Conservation (phyloP, 805 yeast genomes). For the Candida maesae region DNA sequence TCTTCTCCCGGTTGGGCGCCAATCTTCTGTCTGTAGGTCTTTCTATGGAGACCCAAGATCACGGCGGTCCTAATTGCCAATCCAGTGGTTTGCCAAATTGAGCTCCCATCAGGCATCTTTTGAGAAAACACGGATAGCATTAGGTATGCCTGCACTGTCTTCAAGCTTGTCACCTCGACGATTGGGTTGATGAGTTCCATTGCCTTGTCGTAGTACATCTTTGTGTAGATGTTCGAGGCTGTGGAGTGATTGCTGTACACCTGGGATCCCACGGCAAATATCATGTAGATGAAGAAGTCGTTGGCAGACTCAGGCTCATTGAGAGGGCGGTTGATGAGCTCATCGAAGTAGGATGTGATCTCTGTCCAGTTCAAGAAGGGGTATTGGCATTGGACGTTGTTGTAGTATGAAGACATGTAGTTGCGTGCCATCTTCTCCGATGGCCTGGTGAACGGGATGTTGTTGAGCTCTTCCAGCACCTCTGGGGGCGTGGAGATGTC, state of each 20-base stretch:
- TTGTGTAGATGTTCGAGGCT: constrained; percentile 17
- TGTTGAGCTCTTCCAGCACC: constrained; percentile 4
- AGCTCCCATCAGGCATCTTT: constrained; percentile 32
- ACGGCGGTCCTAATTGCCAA: constrained; percentile 31
- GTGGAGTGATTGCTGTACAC: constrained; percentile 10
- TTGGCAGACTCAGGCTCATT: constrained; percentile 15
- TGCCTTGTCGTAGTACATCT: constrained; percentile 30
- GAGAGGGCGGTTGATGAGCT: constrained; percentile 15
- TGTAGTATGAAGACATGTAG: constrained; percentile 24
- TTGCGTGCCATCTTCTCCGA: constrained; percentile 13
- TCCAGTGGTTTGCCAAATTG: constrained; percentile 32
- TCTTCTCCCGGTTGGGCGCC: neutral
- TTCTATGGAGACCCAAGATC: constrained; percentile 31
- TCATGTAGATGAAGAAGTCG: constrained; percentile 31
- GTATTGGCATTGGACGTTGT: constrained; percentile 33
- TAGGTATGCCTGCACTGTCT: constrained; percentile 32
- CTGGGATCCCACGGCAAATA: constrained; percentile 31
- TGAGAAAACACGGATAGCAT: constrained; percentile 31
- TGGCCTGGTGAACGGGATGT: constrained; percentile 24
- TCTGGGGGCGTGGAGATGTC: constrained; percentile 8
- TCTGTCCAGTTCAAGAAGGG: constrained; percentile 33
- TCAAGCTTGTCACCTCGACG: constrained; percentile 24
- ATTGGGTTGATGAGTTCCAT: constrained; percentile 25
- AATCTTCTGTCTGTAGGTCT: constrained; percentile 19
- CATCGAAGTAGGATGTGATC: constrained; percentile 13